Percentiles rank a stretch among this genome's conserved stretches.
These are phyloP conservation scores for Trifolium pratense DNA, from an alignment of 306 rosid species.

Conservation along the genomic window DNA sequence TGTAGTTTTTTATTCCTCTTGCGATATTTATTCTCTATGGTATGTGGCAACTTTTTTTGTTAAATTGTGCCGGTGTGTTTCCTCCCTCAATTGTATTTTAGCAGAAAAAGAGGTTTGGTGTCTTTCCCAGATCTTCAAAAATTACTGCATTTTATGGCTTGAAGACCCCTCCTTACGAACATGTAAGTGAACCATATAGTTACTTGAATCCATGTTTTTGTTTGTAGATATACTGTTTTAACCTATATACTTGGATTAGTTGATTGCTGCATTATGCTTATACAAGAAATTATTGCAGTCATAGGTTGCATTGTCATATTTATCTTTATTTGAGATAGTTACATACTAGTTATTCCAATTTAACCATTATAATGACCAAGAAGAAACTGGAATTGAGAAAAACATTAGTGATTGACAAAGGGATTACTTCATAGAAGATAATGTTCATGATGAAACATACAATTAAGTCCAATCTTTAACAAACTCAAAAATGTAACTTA, in stretches of 20 bases:
- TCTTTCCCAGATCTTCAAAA: slow-evolving; percentile 52
- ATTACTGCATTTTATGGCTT: slow-evolving; percentile 74
- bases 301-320: slow-evolving; percentile 19
- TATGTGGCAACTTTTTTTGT: not conserved
- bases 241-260: slow-evolving; percentile 26
- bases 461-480: slow-evolving; percentile 2
- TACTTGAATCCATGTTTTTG: slow-evolving; percentile 24
- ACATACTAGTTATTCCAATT: not conserved
- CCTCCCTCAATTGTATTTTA: slow-evolving; percentile 37
- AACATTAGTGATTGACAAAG: slow-evolving; percentile 3
- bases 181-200: slow-evolving; percentile 58
- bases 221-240: slow-evolving; percentile 27
- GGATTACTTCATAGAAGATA: slow-evolving; percentile 8
- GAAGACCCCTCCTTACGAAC: slow-evolving; percentile 86
- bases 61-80: slow-evolving; percentile 27
- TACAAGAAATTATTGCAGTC: slow-evolving; percentile 15
- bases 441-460: slow-evolving; percentile 10
- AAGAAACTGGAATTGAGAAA: slow-evolving; percentile 26
- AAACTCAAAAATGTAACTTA: not conserved
- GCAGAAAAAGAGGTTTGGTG: slow-evolving; percentile 51
- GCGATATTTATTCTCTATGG: not conserved
- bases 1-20: slow-evolving; percentile 17
- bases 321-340: slow-evolving; percentile 11
- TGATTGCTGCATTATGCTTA: slow-evolving; percentile 7
- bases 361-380: not conserved